Evolutionary conservation across 345 rosid species (phyloP).

Genomic region (Mercurialis annua): DNA sequence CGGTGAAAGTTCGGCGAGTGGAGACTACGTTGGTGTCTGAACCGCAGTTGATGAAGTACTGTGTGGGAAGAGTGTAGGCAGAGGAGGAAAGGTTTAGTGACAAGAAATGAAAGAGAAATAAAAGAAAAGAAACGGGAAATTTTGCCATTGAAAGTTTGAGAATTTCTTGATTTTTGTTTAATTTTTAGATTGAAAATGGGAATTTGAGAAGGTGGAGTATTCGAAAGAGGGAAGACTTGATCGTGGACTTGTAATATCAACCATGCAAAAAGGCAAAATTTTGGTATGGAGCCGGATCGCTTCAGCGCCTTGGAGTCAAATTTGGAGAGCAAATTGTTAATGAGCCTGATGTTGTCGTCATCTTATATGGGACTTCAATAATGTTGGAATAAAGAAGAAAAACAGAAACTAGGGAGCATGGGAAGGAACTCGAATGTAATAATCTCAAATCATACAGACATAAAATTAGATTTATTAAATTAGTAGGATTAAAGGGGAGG

Average conservation of each 20-base stretch:
- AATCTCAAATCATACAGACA: no score
- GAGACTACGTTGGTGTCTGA: slow-evolving; percentile 19
- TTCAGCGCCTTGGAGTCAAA: no score
- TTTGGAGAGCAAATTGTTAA: no score
- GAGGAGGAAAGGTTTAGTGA: slow-evolving; percentile 15
- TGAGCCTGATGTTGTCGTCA: no score
- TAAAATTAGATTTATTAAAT: no score
- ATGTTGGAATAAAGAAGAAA: no score
- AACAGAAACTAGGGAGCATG: no score
- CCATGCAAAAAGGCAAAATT: slow-evolving; percentile 1
- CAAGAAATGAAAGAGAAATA: slow-evolving; percentile 19
- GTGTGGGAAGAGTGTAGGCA: slow-evolving; percentile 29
- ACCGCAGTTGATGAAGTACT: slow-evolving; percentile 57
- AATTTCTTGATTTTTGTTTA: not conserved
- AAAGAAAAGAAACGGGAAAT: slow-evolving; percentile 9
- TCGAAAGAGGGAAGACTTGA: not conserved
- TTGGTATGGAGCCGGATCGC: no score
- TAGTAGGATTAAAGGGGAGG: no score
- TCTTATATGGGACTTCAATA: no score
- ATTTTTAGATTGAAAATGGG: not conserved
- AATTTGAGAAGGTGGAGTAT: not conserved
- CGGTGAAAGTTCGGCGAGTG: slow-evolving; percentile 20
- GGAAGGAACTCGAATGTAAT: no score
- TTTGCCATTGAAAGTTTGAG: slow-evolving; percentile 15
- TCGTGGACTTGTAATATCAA: not conserved